Base-by-base conservation (phyloP, 257 asterid genomes). In the Ophiorrhiza pumila region DNA sequence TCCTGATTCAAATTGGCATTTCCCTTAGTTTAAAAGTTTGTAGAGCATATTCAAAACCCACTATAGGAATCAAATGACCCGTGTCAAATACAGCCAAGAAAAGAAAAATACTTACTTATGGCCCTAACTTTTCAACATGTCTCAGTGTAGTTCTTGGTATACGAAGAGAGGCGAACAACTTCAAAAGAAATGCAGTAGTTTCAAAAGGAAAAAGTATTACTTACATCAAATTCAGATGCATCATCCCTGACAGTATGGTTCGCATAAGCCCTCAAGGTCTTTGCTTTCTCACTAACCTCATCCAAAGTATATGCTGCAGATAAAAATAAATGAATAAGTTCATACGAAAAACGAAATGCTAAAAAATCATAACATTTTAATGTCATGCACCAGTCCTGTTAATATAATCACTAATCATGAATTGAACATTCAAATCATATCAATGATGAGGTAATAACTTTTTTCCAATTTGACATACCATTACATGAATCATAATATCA, bases 261-360 rank as follows among this genome's bases (percentile, higher is more conserved):
- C 25, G 91, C 82, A 74, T 81, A 86, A 39, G 88, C 82, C 35
- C 88, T 92, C 64, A 92, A 78, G 70, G 70, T 65, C 86, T 84
- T 86, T 17, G 87, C 80, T 83, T 86, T 92, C 80, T 85, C 82
- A 74, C 80, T 95, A 72, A 90, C 78, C 76, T 92, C 98, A 49
- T 88, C 90, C 78, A 75, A 43, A 57, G 96, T 73, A 84, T 85
- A 89, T 41, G 96, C 98, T 92, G 91, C 84, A 79, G 60, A 76
- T 25, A 75, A 68, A 45, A n/a, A 59, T 9, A 46, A 17, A 32
- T 5, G 64, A 69, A n/a, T 50, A 50, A 66, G 27, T 42, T 31
- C 10, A 64, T 2, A 65, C 42, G 23, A 0, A 1, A 42, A 5
- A 27, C 42, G 27, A 53, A 39, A 53, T 50, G 64, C 31, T 5